A percentile compares a stretch with the other conserved stretches of the same genome.
Conservation (phyloP, 768 basidiomycete genomes). For the Phylloporus rhodoxanthus region DNA sequence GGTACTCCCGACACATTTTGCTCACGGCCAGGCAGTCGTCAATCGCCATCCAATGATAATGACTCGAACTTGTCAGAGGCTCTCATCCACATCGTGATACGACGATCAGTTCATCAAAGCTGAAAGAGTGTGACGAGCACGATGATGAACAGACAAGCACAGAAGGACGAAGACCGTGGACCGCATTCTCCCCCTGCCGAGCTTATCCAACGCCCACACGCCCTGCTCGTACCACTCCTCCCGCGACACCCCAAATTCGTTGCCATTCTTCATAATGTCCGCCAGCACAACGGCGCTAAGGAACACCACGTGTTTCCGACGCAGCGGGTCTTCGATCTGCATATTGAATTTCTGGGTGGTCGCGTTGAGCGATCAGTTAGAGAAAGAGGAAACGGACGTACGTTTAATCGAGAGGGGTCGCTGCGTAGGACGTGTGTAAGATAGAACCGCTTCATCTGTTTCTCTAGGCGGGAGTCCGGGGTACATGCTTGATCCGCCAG, state of each 20-base stretch:
- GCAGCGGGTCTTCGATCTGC: slow-evolving; percentile 94
- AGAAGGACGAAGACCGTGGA: no score
- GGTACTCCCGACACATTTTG: slow-evolving; percentile 8
- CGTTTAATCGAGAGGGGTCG: slow-evolving; percentile 82
- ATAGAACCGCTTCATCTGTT: slow-evolving; percentile 99
- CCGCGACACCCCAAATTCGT: slow-evolving; percentile 92
- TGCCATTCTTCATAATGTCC: slow-evolving; percentile 74
- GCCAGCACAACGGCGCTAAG: slow-evolving; percentile 97
- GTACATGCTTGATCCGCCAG: slow-evolving; percentile 98
- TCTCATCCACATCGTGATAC: no score
- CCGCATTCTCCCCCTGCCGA: slow-evolving; percentile 56
- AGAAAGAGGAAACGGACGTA: slow-evolving; percentile 37
- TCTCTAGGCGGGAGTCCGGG: slow-evolving; percentile 93
- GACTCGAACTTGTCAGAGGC: no score
- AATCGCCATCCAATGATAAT: background rate
- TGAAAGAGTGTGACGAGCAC: no score
- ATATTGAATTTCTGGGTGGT: slow-evolving; percentile 99
- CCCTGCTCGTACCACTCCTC: slow-evolving; percentile 97
- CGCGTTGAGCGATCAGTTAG: background rate
- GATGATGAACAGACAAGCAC: no score
- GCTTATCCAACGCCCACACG: slow-evolving; percentile 75
- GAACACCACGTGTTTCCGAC: slow-evolving; percentile 99
- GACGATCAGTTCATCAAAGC: no score
- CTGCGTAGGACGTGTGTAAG: slow-evolving; percentile 79
- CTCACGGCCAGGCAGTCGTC: slow-evolving; percentile 7